A percentile compares a stretch with the other conserved stretches of the same genome.
These are phyloP conservation scores for Plantago ovata DNA, from an alignment of 257 asterid genomes.

Conservation along the genomic window DNA sequence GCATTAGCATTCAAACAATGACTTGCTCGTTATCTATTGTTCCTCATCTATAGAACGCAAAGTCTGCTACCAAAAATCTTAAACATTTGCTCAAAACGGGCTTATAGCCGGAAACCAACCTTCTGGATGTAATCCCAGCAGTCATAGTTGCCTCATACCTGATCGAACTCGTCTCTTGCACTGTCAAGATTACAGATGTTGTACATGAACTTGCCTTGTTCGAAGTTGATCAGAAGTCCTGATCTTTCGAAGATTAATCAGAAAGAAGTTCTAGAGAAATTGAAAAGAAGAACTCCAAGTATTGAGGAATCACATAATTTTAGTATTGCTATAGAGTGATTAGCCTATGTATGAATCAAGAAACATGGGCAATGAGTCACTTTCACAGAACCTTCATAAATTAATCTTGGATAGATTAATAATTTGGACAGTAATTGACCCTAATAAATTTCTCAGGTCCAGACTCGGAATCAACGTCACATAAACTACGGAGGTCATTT, in stretches of 20 bases:
- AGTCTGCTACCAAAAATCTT: constrained; percentile 24
- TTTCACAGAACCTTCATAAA: no score
- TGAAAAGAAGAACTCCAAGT: constrained; percentile 6
- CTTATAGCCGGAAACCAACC: constrained; percentile 12
- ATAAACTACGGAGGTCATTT: no score
- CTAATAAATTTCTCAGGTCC: no score
- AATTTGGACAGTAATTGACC: no score
- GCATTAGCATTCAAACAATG: constrained; percentile 30
- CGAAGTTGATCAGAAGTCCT: constrained; percentile 21
- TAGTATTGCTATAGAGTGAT: constrained; percentile 18
- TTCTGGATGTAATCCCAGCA: constrained; percentile 12
- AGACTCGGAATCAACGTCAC: no score
- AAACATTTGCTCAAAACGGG: constrained; percentile 3
- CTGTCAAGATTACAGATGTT: constrained; percentile 20
- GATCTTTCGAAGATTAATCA: background rate
- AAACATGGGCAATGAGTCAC: background rate
- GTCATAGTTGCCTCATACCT: constrained; percentile 30
- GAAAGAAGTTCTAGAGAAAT: background rate
- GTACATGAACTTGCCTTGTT: constrained; percentile 26
- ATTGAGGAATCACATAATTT: constrained; percentile 20
- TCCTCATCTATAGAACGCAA: constrained; percentile 19
- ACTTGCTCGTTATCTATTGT: constrained; percentile 17
- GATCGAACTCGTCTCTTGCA: constrained; percentile 21
- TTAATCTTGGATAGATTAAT: no score
- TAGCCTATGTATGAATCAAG: background rate